Evolutionary conservation across 495 filamentous ascomycete species (phyloP), one percentile per base, ranked within the genome.

Genomic region (Annulohypoxylon nitens): DNA sequence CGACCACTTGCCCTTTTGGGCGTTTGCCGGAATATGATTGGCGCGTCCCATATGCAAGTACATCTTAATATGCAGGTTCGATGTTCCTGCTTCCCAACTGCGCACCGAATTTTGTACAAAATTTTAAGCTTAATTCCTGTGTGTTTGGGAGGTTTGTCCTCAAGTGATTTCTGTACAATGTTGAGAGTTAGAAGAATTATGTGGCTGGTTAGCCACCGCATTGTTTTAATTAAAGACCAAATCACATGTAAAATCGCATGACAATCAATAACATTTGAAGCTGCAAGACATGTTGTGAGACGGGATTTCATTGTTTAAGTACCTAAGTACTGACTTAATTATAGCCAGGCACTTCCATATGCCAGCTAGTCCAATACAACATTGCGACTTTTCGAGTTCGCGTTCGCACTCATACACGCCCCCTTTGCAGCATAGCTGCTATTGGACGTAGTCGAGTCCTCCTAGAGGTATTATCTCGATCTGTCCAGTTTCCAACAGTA

Each of bases 1-100:
- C 59, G 45, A 26, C 41, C 33, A 70, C 71, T 74, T 74, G 57
- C 71, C 71, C 23, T 67, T 74, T 74, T 70, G 34, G 71, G 71
- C 23, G 43, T 66, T 47, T 53, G n/a, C 20, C 51, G 8, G 23
- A 34, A 66, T 16, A 37, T 74, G 71, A 74, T 74, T 74, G 71
- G 71, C 25, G 58, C 43, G 53, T 43, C 14, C 48, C 8, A 70
- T 70, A 74, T 74, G 71, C 71, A 74, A 37, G 65, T 43, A 33
- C 39, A 43, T 11, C 47, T 67, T 7, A 16, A 50, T 14, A 55
- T 74, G 55, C 55, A 55, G 61, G 54, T 18, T 30, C 3, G 30
- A 30, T 30, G 30, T 30, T n/a, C 57, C 5, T 18, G 11, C 37
- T 59, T 43, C 51, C 60, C 26, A 33, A 12, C n/a, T 18, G 34